Evolutionary conservation across 805 yeast species (phyloP).

Genomic region (Metschnikowia borealis): DNA sequence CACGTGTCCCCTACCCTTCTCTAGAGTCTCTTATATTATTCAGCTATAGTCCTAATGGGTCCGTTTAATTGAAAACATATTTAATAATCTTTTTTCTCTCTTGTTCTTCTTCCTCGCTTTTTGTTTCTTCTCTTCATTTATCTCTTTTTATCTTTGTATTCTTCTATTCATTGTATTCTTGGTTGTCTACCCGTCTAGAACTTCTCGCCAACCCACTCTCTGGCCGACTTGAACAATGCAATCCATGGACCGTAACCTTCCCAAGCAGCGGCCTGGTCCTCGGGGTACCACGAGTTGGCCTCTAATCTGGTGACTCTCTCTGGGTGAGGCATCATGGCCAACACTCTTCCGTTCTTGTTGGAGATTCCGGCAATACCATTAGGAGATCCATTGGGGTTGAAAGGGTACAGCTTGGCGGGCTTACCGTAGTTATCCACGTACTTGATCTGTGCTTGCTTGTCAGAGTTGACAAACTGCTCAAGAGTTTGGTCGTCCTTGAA

Average conservation of each 20-base stretch:
- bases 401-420: conserved; percentile 79
- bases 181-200: conserved; percentile 7
- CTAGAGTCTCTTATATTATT: no score
- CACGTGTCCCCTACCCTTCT: neutral
- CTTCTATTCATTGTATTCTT: neutral
- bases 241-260: conserved; percentile 94
- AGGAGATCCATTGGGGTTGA: conserved; percentile 95
- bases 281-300: conserved; percentile 88
- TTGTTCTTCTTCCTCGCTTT: no score
- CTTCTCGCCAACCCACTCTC: conserved; percentile 78
- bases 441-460: conserved; percentile 62
- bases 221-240: conserved; percentile 83
- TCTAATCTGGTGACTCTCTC: conserved; percentile 89
- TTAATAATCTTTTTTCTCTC: no score
- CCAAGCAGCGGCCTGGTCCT: conserved; percentile 56
- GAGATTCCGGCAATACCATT: conserved; percentile 89
- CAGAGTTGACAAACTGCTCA: conserved; percentile 39
- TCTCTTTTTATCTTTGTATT: neutral
- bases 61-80: no score
- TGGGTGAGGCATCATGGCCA: conserved; percentile 99
- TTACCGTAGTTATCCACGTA: conserved; percentile 91
- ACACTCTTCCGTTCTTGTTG: conserved; percentile 87
- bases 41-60: no score
- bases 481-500: conserved; percentile 49
- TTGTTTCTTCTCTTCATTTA: no score